Evolutionary conservation across 306 rosid genomes (phyloP).

Genomic region (Ammopiptanthus mongolicus): DNA sequence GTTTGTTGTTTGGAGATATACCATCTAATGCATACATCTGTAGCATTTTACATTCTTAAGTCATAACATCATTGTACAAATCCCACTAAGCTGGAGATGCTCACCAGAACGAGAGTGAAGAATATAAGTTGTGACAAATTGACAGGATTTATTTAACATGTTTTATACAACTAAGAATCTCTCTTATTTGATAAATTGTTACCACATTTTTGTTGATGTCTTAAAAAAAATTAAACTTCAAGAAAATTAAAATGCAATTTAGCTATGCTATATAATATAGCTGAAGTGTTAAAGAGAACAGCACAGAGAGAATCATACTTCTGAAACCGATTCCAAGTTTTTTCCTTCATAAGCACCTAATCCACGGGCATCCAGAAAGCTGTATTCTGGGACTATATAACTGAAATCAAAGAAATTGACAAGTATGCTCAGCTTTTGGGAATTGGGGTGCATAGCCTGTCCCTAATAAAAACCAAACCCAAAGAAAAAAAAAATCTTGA

Average conservation of each 20-base stretch:
- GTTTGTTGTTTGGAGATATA: conserved; percentile 58
- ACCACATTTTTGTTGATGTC: background rate
- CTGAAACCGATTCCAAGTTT: conserved; percentile 62
- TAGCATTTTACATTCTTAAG: background rate
- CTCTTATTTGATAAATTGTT: background rate
- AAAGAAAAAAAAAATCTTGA: background rate
- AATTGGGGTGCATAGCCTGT: background rate
- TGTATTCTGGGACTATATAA: conserved; percentile 82
- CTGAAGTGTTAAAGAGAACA: background rate
- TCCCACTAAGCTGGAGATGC: background rate
- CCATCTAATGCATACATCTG: conserved; percentile 80
- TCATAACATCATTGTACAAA: background rate
- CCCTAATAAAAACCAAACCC: background rate
- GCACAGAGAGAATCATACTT: conserved; percentile 43
- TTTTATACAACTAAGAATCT: background rate
- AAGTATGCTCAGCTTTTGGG: background rate
- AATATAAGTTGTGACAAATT: background rate
- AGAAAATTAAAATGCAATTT: background rate
- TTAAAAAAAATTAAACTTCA: no score
- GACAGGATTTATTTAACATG: background rate
- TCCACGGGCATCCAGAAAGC: conserved; percentile 93
- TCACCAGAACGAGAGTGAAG: background rate
- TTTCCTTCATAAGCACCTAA: conserved; percentile 92
- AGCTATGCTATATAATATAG: background rate
- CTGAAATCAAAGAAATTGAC: conserved; percentile 44